Base-by-base conservation (phyloP, 1,284 basidiomycete genomes). In the Boletellus deceptivus region DNA sequence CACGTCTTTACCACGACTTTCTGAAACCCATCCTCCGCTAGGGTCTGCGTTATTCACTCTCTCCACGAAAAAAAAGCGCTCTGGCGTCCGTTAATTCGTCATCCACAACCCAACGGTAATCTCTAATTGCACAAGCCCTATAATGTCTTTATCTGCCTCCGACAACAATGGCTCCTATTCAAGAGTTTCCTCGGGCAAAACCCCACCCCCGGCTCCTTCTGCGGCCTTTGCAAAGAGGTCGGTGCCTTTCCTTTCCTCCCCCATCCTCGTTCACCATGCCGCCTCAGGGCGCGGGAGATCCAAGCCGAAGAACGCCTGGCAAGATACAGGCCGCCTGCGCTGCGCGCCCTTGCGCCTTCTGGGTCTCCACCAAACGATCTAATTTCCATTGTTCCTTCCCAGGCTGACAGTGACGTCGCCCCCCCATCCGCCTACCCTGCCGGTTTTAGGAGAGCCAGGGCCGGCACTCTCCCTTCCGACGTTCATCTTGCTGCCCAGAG, bases 141-240 rank as follows among this genome's bases (percentile, higher is more conserved):
- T 84, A 85, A 90, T 90, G 88, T 91, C 88, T 77, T 82, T 91
- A 79, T 89, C 89, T 69, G 82, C 88, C 71, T 78, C 79, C 67
- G 85, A 88, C 81, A 85, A 81, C 73, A 83, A 78, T 71, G 76
- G 77, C 75, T 77, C 83, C 70, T 90, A 86, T 80, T 77, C 84
- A 64, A 84, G 86, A 75, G 82, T 79, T 67, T 77, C 87, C 59
- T 86, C 86, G 67, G 89, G 89, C 58, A 91, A 91, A 73, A 91
- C 91, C 3, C 90, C 91, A 54, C 90, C 90, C 54, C 91, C 90
- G 46, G 91, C 91, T 20, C 90, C 91, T 50, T 93, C 91, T 54
- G 90, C 91, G 59, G 91, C 89, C 29, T 93, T 78, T 71, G 89
- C 90, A 40, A 91, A 91, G 79, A 82, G 90, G 91, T 92, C 47